Evolutionary conservation across 208 protist species (phyloP).

Genomic region (Tritrichomonas foetus): DNA sequence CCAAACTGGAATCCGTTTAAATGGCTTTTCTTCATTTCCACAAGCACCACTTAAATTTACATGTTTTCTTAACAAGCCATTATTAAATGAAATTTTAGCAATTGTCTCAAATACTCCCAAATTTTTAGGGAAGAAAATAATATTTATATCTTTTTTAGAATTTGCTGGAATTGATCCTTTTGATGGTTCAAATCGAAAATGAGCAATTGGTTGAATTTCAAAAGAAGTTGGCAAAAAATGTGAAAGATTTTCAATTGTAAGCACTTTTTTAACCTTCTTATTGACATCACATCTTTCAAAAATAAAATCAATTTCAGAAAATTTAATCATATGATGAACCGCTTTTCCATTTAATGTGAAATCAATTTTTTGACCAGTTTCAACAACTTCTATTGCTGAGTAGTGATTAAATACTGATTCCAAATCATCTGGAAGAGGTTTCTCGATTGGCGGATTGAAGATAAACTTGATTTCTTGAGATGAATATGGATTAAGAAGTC

Average conservation of each 20-base stretch:
- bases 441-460: neutral
- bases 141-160: neutral
- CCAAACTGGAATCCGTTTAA: neutral
- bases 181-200: neutral
- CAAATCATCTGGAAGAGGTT: neutral
- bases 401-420: neutral
- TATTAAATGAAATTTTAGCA: neutral
- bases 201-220: neutral
- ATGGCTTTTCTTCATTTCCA: neutral
- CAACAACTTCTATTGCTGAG: neutral
- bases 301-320: neutral
- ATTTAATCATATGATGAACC: neutral
- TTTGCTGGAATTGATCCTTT: neutral
- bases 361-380: neutral
- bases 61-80: neutral
- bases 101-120: neutral
- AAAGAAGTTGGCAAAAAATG: neutral
- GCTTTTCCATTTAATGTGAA: neutral
- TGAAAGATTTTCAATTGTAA: neutral
- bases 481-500: neutral
- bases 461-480: neutral
- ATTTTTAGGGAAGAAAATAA: slow-evolving; percentile 26
- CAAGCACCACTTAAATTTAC: neutral
- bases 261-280: neutral
- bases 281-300: neutral